These are phyloP conservation scores for Athelia psychrophila DNA, from an alignment of 1,284 basidiomycete species.

Conservation along the genomic window DNA sequence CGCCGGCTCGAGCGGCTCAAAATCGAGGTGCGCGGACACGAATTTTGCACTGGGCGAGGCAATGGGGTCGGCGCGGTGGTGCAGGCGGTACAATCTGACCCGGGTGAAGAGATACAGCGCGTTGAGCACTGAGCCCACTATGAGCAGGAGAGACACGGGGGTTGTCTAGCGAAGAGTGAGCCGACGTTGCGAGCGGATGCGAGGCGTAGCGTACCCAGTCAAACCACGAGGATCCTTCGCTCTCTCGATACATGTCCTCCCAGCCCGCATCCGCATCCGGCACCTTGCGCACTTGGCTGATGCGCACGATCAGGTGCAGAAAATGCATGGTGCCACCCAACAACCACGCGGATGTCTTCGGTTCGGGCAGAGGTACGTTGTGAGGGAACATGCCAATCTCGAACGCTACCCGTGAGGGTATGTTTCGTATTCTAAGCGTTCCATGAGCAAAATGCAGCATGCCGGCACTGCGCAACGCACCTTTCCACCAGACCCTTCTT, in stretches of 20 bases:
- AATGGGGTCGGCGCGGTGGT: constrained; percentile 58
- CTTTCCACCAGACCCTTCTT: constrained; percentile 61
- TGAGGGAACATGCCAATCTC: constrained; percentile 72
- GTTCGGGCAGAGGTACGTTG: constrained; percentile 67
- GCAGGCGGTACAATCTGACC: constrained; percentile 63
- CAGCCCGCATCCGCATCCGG: constrained; percentile 68
- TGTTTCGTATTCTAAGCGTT: constrained; percentile 44
- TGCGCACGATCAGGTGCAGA: constrained; percentile 60
- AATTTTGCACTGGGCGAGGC: constrained; percentile 66
- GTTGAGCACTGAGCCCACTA: constrained; percentile 52
- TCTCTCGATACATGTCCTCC: constrained; percentile 74
- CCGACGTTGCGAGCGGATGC: not conserved
- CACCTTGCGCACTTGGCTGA: constrained; percentile 52
- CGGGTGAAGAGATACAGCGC: constrained; percentile 65
- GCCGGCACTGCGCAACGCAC: constrained; percentile 28
- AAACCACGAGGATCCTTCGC: constrained; percentile 64
- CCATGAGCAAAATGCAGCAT: constrained; percentile 1
- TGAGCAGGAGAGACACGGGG: constrained; percentile 51
- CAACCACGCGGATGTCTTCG: constrained; percentile 62
- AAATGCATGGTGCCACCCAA: constrained; percentile 63
- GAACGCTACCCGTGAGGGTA: constrained; percentile 69
- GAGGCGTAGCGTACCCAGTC: constrained; percentile 60
- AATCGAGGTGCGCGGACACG: constrained; percentile 48
- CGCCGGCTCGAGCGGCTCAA: constrained; percentile 38
- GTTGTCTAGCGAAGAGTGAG: constrained; percentile 44